A percentile compares a stretch with the other conserved stretches of the same genome.
phyloP scores from a whole-genome alignment of 768 basidiomycete genomes.

The Hericium erinaceus region DNA sequence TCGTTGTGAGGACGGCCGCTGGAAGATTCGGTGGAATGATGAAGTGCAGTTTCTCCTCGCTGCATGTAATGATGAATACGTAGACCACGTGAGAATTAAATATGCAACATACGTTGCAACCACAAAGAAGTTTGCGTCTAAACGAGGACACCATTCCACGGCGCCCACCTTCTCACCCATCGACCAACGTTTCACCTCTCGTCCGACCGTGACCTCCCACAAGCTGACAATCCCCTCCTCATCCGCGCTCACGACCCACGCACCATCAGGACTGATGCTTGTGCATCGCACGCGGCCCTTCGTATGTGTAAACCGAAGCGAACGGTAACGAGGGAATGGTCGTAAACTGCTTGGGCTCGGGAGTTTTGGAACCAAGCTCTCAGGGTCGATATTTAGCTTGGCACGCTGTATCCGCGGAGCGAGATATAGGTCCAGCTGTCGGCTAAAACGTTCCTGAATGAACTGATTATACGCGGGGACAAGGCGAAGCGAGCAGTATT shows the following conservation, averaged over 20 bases:
- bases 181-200: slow-evolving; percentile 81
- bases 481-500: slow-evolving; percentile 73
- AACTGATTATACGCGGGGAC: slow-evolving; percentile 90
- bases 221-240: slow-evolving; percentile 79
- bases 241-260: slow-evolving; percentile 88
- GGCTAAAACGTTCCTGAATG: slow-evolving; percentile 87
- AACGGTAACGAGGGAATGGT: slow-evolving; percentile 87
- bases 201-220: slow-evolving; percentile 89
- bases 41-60: slow-evolving; percentile 75
- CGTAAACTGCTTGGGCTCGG: slow-evolving; percentile 85
- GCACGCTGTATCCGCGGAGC: slow-evolving; percentile 84
- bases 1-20: slow-evolving; percentile 44
- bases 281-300: slow-evolving; percentile 63
- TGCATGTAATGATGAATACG: slow-evolving; percentile 22
- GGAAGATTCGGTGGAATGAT: slow-evolving; percentile 75
- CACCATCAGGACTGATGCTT: slow-evolving; percentile 78
- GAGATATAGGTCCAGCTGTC: slow-evolving; percentile 93
- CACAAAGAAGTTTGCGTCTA: slow-evolving; percentile 70
- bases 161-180: slow-evolving; percentile 73
- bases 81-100: slow-evolving; percentile 1
- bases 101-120: slow-evolving; percentile 59
- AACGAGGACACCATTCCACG: slow-evolving; percentile 89
- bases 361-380: slow-evolving; percentile 85
- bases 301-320: slow-evolving; percentile 61
- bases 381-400: slow-evolving; percentile 88